Conservation (phyloP, 768 basidiomycete genomes). For the Kwoniella newhampshirensis region DNA sequence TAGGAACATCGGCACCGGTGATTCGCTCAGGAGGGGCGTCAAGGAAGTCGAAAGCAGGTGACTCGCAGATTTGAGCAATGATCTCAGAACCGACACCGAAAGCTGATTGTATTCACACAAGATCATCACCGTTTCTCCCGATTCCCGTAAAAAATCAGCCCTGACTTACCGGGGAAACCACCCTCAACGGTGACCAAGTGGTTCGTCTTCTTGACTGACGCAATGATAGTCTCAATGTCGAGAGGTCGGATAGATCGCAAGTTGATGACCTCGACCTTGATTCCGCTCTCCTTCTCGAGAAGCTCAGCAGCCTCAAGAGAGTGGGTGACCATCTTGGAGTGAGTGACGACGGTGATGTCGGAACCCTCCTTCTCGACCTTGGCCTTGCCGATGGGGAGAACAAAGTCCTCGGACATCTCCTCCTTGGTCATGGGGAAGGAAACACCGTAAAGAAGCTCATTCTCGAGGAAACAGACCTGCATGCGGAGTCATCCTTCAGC, state of each 20-base stretch:
- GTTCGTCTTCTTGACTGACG: conserved; percentile 98
- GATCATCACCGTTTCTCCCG: neutral
- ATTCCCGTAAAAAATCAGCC: no score
- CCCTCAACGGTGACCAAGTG: conserved; percentile 92
- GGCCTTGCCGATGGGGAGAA: conserved; percentile 94
- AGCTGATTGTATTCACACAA: conserved; percentile 48
- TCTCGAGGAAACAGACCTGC: conserved; percentile 88
- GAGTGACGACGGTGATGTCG: conserved; percentile 93
- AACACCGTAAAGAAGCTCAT: conserved; percentile 98
- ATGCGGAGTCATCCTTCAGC: neutral
- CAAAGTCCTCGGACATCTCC: conserved; percentile 91
- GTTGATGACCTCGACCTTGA: conserved; percentile 98
- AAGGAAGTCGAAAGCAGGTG: conserved; percentile 96
- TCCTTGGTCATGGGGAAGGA: conserved; percentile 94
- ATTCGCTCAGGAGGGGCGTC: conserved; percentile 97
- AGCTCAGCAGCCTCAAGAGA: conserved; percentile 89
- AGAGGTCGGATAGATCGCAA: conserved; percentile 76
- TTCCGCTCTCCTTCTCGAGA: conserved; percentile 84
- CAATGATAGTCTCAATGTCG: conserved; percentile 95
- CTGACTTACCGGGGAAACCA: conserved; percentile 72
- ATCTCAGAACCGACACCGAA: conserved; percentile 99
- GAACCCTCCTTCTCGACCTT: conserved; percentile 91
- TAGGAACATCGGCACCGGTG: conserved; percentile 94
- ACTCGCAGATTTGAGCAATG: conserved; percentile 94
- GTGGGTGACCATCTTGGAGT: conserved; percentile 97